A percentile compares a stretch with the other conserved stretches of the same genome.
Evolutionary conservation across 192 early-diverging fungal genomes (phyloP).

Genomic region (Entomortierella parvispora): DNA sequence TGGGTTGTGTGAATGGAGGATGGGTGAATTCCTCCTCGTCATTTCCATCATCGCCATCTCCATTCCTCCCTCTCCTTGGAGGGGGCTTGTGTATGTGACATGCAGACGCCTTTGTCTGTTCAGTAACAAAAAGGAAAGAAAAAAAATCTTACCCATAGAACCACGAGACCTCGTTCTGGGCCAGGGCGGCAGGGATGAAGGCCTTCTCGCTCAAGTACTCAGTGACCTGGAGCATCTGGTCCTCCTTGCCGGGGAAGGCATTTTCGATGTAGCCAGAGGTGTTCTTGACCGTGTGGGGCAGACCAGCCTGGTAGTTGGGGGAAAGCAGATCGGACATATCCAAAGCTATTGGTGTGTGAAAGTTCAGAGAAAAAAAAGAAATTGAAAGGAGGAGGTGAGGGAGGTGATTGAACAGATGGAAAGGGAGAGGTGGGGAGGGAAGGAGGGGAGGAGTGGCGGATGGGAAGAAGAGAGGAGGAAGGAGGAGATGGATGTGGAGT

Average conservation of each 20-base stretch:
- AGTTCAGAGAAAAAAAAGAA: too few relatives aligned
- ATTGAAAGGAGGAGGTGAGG: not conserved
- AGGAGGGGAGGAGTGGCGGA: not conserved
- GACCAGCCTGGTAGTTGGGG: conserved; percentile 24
- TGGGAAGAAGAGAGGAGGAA: not conserved
- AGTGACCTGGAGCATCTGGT: conserved; percentile 90
- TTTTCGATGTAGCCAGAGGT: conserved; percentile 79
- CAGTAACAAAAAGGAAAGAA: too few relatives aligned
- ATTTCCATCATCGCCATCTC: too few relatives aligned
- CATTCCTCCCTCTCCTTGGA: too few relatives aligned
- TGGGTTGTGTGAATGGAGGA: too few relatives aligned
- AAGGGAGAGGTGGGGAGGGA: not conserved
- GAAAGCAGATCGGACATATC: conserved; percentile 25
- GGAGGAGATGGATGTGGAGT: not conserved
- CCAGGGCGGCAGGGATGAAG: conserved; percentile 90
- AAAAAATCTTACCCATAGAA: conserved; percentile 85
- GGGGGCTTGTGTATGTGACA: too few relatives aligned
- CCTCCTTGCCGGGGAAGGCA: conserved; percentile 91
- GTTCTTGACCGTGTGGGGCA: conserved; percentile 53
- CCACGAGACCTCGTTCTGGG: conserved; percentile 91
- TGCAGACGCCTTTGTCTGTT: too few relatives aligned
- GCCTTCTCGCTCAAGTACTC: conserved; percentile 86
- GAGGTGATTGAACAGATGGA: not conserved
- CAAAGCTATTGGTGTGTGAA: not conserved
- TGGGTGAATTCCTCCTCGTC: too few relatives aligned